Evolutionary conservation across 2,329 filamentous ascomycete species (phyloP), one percentile per base, ranked within the genome.

Genomic region (Didymosphaeria variabile): DNA sequence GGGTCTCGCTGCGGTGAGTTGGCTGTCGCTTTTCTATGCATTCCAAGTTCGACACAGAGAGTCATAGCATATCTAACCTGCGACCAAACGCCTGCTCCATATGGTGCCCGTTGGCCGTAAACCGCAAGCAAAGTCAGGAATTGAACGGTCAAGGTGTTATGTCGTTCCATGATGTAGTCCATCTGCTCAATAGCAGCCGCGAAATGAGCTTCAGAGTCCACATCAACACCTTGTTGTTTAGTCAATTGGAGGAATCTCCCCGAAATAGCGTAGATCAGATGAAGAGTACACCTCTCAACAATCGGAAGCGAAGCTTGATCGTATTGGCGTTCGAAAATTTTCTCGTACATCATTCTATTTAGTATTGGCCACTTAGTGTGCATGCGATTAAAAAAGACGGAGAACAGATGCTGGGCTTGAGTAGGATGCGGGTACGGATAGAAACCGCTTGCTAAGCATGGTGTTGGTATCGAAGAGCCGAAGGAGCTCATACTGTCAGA

Each of bases 191-290:
- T 69, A 5, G 71, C 71, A 15, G 69, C 68, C 6, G 57, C 45
- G 15, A 73, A 67, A 31, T 73, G 71, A 21, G 50, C 68, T 55
- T 72, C 68, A n/a, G 65, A 63, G 45, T 71, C 68, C n/a, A 72
- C 64, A 38, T 65, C 67, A 49, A 62, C 63, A n/a, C 62, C 65
- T 55, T 72, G 70, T 32, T 50, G 47, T 34, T 65, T 69, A 7
- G 69, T 73, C n/a, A 73, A 58, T 29, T 68, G 61, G 29, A 73
- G 42, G 40, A 71, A 73, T 23, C 71, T 66, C 45, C 67, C 67
- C 17, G 71, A 68, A 8, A 73, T 73, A 5, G 71, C 69, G 40
- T 73, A 73, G 19, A 73, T 70, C 3, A 73, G 55, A 47, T 73
- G 69, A 5, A 73, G 55, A 34, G 61, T 69, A 38, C 69, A 70